Conservation (phyloP, 495 filamentous ascomycete species). For the Talaromyces liani region DNA sequence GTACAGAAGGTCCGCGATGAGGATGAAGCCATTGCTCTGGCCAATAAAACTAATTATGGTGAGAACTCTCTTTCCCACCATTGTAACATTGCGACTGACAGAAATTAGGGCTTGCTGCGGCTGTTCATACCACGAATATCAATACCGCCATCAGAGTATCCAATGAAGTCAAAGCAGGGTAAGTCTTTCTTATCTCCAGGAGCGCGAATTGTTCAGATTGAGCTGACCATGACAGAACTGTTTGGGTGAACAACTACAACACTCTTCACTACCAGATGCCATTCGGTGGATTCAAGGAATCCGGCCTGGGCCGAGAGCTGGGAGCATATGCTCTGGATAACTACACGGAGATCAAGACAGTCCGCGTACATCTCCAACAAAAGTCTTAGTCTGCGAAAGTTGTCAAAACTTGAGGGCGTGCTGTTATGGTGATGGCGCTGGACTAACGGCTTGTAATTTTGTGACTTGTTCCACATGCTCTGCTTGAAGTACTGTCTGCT, state of each 20-base stretch:
- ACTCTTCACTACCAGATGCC: slow-evolving; percentile 72
- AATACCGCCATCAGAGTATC: slow-evolving; percentile 87
- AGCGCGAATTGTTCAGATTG: neutral
- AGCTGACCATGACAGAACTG: slow-evolving; percentile 46
- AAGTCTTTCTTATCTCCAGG: slow-evolving; percentile 9
- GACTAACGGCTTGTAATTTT: neutral
- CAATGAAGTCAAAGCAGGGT: slow-evolving; percentile 73
- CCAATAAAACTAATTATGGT: slow-evolving; percentile 78
- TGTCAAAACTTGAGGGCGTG: too few species aligned
- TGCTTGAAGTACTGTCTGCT: neutral
- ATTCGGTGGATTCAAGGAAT: slow-evolving; percentile 91
- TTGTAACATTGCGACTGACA: neutral
- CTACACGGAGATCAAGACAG: slow-evolving; percentile 78
- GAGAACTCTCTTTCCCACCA: neutral
- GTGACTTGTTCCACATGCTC: neutral
- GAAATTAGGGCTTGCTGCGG: slow-evolving; percentile 66
- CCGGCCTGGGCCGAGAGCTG: slow-evolving; percentile 87
- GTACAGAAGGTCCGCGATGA: slow-evolving; percentile 89
- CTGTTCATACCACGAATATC: slow-evolving; percentile 86
- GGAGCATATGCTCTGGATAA: slow-evolving; percentile 89
- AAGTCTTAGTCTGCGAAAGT: neutral
- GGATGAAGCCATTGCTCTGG: slow-evolving; percentile 73
- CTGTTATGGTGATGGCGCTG: neutral
- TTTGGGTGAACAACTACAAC: slow-evolving; percentile 96
- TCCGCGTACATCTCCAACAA: slow-evolving; percentile 19